Conservation (phyloP, 2,329 filamentous ascomycete species). For the Exophiala sideris region DNA sequence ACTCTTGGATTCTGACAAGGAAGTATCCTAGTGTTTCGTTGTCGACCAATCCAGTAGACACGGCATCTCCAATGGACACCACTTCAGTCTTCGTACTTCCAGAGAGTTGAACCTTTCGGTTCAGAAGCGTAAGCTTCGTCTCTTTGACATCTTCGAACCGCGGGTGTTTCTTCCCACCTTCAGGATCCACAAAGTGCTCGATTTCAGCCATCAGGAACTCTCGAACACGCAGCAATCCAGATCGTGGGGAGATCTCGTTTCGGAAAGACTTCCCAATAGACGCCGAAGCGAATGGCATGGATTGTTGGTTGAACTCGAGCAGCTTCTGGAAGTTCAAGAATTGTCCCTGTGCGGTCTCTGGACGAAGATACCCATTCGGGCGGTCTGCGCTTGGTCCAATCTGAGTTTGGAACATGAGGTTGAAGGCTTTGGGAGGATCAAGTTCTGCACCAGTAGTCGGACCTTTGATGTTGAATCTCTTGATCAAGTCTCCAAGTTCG, state of each 20-base stretch:
- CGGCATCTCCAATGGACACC: slow-evolving; percentile 80
- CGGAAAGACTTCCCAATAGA: slow-evolving; percentile 97
- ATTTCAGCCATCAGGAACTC: slow-evolving; percentile 99
- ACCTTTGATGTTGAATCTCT: slow-evolving; percentile 87
- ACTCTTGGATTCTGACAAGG: slow-evolving; percentile 86
- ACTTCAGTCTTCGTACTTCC: slow-evolving; percentile 74
- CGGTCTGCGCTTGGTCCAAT: slow-evolving; percentile 90
- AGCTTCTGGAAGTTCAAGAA: slow-evolving; percentile 97
- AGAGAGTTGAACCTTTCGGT: slow-evolving; percentile 78
- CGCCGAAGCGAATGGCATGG: slow-evolving; percentile 95
- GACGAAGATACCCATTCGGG: slow-evolving; percentile 73
- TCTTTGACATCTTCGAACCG: slow-evolving; percentile 84
- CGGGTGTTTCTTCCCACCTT: slow-evolving; percentile 89
- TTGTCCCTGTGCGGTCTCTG: slow-evolving; percentile 96
- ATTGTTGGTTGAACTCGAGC: slow-evolving; percentile 89
- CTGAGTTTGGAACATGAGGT: slow-evolving; percentile 96
- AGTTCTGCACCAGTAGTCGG: slow-evolving; percentile 74
- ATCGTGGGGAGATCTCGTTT: slow-evolving; percentile 93
- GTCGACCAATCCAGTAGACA: slow-evolving; percentile 77
- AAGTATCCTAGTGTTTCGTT: slow-evolving; percentile 99
- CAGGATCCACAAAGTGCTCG: slow-evolving; percentile 94
- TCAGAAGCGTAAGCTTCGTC: slow-evolving; percentile 77
- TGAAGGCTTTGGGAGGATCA: slow-evolving; percentile 82
- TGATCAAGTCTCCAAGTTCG: slow-evolving; percentile 82
- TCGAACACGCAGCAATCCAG: slow-evolving; percentile 86